Evolutionary conservation across 441 rosid species (phyloP).

Genomic region (Raphanus hybrid): DNA sequence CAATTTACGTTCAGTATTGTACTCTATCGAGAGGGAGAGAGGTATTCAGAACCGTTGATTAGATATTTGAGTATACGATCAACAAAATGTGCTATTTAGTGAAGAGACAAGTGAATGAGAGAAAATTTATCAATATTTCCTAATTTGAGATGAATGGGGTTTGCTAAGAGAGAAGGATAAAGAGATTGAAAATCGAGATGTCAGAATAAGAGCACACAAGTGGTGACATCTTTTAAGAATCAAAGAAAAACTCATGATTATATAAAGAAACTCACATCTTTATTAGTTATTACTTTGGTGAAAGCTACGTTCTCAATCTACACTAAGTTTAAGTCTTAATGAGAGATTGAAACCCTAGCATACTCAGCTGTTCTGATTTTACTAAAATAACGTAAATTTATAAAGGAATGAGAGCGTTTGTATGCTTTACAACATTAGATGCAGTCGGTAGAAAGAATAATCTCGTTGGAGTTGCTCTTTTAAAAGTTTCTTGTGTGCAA

Average conservation of each 20-base stretch:
- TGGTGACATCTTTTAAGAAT: slow-evolving; percentile 41
- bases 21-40: slow-evolving; percentile 22
- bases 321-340: slow-evolving; percentile 18
- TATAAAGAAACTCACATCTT: slow-evolving; percentile 35
- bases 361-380: background rate
- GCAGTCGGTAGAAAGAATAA: background rate
- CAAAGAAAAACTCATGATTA: slow-evolving; percentile 35
- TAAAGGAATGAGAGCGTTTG: background rate
- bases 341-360: slow-evolving; percentile 39
- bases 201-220: slow-evolving; percentile 46
- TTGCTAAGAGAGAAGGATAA: slow-evolving; percentile 21
- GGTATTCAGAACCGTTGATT: slow-evolving; percentile 32
- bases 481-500: background rate
- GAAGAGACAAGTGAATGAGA: slow-evolving; percentile 34
- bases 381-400: background rate
- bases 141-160: slow-evolving; percentile 29
- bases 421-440: background rate
- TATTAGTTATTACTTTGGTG: slow-evolving; percentile 42
- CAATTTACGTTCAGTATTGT: slow-evolving; percentile 24
- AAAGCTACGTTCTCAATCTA: slow-evolving; percentile 37
- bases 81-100: slow-evolving; percentile 34
- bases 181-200: slow-evolving; percentile 35
- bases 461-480: background rate
- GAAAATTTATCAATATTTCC: slow-evolving; percentile 26
- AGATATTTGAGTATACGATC: slow-evolving; percentile 24